Evolutionary conservation across 2,329 filamentous ascomycete species (phyloP).

Genomic region (Clarireedia sp.): DNA sequence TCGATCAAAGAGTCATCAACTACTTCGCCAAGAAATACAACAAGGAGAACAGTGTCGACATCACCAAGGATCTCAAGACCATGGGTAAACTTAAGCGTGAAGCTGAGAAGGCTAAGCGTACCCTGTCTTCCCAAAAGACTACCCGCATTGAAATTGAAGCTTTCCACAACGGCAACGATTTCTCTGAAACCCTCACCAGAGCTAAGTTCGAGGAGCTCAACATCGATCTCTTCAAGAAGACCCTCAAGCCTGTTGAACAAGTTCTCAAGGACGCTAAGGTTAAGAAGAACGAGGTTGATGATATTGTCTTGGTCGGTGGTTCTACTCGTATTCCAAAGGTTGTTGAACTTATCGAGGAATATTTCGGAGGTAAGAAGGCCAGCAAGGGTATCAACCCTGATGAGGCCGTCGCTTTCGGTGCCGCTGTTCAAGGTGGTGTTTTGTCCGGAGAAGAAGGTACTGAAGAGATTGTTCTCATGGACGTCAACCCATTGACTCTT

Average conservation of each 20-base stretch:
- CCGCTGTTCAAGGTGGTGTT: conserved; percentile 96
- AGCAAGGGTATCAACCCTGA: conserved; percentile 99
- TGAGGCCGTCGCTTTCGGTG: conserved; percentile 98
- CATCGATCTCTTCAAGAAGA: conserved; percentile 88
- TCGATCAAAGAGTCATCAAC: conserved; percentile 91
- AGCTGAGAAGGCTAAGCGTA: conserved; percentile 99
- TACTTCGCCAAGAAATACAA: conserved; percentile 96
- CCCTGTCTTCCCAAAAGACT: conserved; percentile 92
- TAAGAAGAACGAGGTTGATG: conserved; percentile 87
- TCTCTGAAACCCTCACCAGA: conserved; percentile 94
- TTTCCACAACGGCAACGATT: conserved; percentile 95
- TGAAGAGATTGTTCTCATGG: conserved; percentile 85
- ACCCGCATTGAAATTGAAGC: conserved; percentile 98
- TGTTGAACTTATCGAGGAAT: conserved; percentile 98
- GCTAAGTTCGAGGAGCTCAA: conserved; percentile 99
- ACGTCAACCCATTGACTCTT: conserved; percentile 91
- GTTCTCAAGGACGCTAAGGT: conserved; percentile 88
- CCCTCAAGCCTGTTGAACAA: conserved; percentile 90
- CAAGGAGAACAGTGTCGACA: conserved; percentile 33
- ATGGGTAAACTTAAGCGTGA: conserved; percentile 93
- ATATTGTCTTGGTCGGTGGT: conserved; percentile 98
- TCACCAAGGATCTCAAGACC: conserved; percentile 78
- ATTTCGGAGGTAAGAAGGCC: conserved; percentile 99
- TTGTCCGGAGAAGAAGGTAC: conserved; percentile 97
- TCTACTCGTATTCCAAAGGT: conserved; percentile 98